A percentile compares a stretch with the other conserved stretches of the same genome.
phyloP scores from a whole-genome alignment of 495 filamentous ascomycete species.

The Aspergillus asperescens region DNA sequence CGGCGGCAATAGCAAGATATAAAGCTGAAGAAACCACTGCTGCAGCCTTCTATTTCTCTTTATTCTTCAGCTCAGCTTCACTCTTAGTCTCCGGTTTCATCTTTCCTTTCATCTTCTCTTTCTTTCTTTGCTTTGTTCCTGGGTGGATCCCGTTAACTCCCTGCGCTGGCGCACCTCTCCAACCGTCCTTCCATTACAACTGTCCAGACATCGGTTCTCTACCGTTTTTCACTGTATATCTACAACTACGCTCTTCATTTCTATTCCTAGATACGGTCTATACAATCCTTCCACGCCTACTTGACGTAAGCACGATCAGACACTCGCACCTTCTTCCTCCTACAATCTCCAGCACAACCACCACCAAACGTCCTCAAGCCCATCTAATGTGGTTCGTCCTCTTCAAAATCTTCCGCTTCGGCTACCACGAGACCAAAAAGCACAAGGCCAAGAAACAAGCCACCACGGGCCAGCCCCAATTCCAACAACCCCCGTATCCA shows the following conservation, averaged over 20 bases:
- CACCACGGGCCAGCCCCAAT: slow-evolving; percentile 9
- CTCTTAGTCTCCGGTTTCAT: slow-evolving; percentile 17
- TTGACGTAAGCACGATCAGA: background rate
- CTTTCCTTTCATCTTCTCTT: slow-evolving; percentile 8
- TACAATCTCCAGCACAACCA: slow-evolving; percentile 13
- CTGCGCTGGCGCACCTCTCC: slow-evolving; percentile 13
- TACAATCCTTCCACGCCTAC: no score
- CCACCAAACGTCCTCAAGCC: background rate
- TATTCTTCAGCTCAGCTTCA: background rate
- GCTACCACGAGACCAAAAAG: slow-evolving; percentile 30
- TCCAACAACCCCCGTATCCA: slow-evolving; percentile 15
- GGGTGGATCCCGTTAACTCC: background rate
- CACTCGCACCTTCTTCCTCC: background rate
- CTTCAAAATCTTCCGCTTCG: slow-evolving; percentile 28
- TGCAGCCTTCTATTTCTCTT: background rate
- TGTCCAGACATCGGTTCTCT: background rate
- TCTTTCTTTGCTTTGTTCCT: slow-evolving; percentile 5
- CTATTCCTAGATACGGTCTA: no score
- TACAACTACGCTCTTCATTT: background rate
- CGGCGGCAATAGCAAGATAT: background rate
- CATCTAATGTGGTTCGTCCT: slow-evolving; percentile 29
- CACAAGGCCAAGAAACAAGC: slow-evolving; percentile 25
- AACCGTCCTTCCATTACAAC: background rate
- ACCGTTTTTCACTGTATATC: background rate
- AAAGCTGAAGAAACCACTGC: background rate